A percentile compares a stretch with the other conserved stretches of the same genome.
Evolutionary conservation across 1,284 basidiomycete species (phyloP).

Genomic region (Tilletiopsis washingtonensis): DNA sequence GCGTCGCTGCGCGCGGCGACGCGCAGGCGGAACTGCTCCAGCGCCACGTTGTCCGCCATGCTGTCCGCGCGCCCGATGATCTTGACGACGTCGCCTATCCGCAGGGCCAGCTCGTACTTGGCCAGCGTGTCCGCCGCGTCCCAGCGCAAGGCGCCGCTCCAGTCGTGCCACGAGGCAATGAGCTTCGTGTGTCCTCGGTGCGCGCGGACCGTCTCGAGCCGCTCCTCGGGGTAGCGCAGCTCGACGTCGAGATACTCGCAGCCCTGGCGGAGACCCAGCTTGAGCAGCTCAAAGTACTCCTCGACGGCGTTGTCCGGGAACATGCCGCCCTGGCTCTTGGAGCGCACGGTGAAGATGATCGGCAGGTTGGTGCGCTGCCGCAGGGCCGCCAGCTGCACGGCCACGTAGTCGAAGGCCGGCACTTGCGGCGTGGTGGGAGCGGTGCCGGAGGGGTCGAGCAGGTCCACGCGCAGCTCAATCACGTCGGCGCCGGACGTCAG

Average conservation of each 20-base stretch:
- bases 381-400: slow-evolving; percentile 70
- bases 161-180: slow-evolving; percentile 91
- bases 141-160: slow-evolving; percentile 80
- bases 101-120: slow-evolving; percentile 22
- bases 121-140: slow-evolving; percentile 58
- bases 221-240: slow-evolving; percentile 62
- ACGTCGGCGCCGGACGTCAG: slow-evolving; percentile 81
- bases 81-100: slow-evolving; percentile 76
- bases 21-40: slow-evolving; percentile 66
- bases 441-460: slow-evolving; percentile 58
- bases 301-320: slow-evolving; percentile 73
- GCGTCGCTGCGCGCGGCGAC: slow-evolving; percentile 14
- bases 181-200: slow-evolving; percentile 68
- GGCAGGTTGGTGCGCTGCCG: slow-evolving; percentile 72
- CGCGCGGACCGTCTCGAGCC: slow-evolving; percentile 58
- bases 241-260: slow-evolving; percentile 93
- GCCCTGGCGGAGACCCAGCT: slow-evolving; percentile 70
- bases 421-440: slow-evolving; percentile 54
- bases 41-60: slow-evolving; percentile 69
- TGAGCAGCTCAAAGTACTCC: slow-evolving; percentile 69
- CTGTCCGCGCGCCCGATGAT: slow-evolving; percentile 75
- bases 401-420: slow-evolving; percentile 67
- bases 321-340: slow-evolving; percentile 77
- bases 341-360: slow-evolving; percentile 85
- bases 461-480: slow-evolving; percentile 84